Base-by-base conservation (phyloP, 2,329 filamentous ascomycete species). In the Trichoderma aggressivum region DNA sequence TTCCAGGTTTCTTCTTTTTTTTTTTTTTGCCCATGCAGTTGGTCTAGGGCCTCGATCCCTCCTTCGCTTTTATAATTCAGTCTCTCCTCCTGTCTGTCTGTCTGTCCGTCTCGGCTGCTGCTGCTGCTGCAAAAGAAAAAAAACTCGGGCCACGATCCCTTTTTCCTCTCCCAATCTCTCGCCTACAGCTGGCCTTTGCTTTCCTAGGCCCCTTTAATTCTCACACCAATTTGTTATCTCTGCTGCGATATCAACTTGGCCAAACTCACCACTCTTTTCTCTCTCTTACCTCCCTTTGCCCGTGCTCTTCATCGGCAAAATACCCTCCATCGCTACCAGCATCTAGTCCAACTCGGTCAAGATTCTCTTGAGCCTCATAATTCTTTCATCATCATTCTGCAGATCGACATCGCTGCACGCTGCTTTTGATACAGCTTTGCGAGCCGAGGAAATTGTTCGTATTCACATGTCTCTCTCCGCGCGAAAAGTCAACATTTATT, bases 11-110 rank as follows among this genome's bases (percentile, higher is more conserved):
- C n/a, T n/a, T 24, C 7, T 16, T 43, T 30, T 47, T 14, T 10
- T 71, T 14, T 43, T 16, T 43, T 43, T 43, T 43, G 39, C 39
- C 26, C 32, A 53, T 59, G 63, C 62, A 21, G 26, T 61, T 61
- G 56, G 30, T 47, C 56, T 55, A 56, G 32, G 60, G 39, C 26
- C 39, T 24, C 65, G 63, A 61, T 56, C 43, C 34, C 34, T 55
- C 66, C 66, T 60, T 60, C 34, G 43, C 65, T 62, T 36, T 70
- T 70, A 70, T 56, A 65, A 56, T 61, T 64, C 71, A 72, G 50
- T 36, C 59, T 72, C 56, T 53, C 65, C 60, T 59, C 60, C 68
- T 24, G 30, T 53, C 32, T 64, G 24, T 61, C 68, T 24, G 30
- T 53, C 32, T 64, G 24, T 61, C 30, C 36, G 43, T 71, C 70